phyloP scores from a whole-genome alignment of 78 protist genomes.

The Capsaspora owczarzaki region DNA sequence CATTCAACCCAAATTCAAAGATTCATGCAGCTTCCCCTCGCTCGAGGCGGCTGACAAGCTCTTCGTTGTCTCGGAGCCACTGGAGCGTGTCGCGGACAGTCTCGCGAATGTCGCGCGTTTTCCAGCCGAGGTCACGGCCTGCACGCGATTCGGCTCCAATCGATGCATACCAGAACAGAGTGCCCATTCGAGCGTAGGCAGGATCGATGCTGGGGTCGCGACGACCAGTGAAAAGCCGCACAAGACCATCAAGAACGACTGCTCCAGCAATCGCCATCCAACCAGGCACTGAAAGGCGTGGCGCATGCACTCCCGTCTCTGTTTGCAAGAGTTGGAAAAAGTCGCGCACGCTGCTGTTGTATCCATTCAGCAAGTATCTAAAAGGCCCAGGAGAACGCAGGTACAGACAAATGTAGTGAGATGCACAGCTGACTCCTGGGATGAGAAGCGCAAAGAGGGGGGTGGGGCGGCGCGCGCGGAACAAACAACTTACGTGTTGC shows the following conservation, averaged over 20 bases:
- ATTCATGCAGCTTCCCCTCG: too few species aligned
- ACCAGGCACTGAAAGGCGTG: background rate
- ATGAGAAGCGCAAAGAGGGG: background rate
- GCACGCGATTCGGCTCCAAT: background rate
- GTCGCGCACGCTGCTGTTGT: background rate
- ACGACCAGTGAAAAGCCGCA: too few species aligned
- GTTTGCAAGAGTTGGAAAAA: background rate
- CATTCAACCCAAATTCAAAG: too few species aligned
- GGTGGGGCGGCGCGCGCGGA: background rate
- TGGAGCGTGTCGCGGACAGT: slow-evolving; percentile 1
- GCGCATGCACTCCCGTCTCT: background rate
- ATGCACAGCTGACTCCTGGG: background rate
- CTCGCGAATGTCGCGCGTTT: background rate
- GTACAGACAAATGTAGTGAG: background rate
- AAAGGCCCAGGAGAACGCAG: background rate
- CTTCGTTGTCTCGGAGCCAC: background rate
- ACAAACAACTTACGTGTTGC: background rate
- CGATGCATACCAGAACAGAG: background rate
- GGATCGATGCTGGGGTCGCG: background rate
- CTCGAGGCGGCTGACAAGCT: too few species aligned
- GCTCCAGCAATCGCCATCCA: background rate
- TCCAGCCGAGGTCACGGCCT: background rate
- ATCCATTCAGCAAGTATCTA: background rate
- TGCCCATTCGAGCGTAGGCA: background rate
- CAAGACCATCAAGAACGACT: background rate